phyloP scores from a whole-genome alignment of 306 rosid genomes.

The Mimosa pudica region DNA sequence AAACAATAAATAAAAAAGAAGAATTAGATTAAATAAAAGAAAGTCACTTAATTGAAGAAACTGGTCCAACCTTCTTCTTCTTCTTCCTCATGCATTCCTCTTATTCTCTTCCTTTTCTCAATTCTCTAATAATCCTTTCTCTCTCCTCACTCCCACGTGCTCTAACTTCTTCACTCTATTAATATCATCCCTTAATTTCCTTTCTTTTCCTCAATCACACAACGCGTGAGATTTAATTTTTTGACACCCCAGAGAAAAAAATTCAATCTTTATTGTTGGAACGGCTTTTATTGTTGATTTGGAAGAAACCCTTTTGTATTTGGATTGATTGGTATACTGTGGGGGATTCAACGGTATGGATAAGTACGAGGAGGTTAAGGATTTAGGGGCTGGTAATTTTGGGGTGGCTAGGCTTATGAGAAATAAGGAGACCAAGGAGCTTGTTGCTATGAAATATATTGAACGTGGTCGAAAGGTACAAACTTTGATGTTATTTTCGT shows the following conservation, averaged over 20 bases:
- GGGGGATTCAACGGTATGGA: constrained; percentile 44
- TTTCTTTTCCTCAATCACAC: background rate
- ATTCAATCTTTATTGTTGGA: constrained; percentile 21
- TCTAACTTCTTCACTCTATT: background rate
- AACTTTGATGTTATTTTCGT: background rate
- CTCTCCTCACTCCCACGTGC: constrained; percentile 50
- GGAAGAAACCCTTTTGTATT: background rate
- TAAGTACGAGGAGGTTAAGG: constrained; percentile 67
- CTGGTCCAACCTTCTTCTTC: constrained; percentile 22
- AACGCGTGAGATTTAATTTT: background rate
- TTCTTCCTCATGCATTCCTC: constrained; percentile 28
- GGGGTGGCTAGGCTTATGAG: constrained; percentile 78
- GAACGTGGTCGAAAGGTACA: constrained; percentile 71
- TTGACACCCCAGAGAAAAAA: background rate
- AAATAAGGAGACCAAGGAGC: constrained; percentile 75
- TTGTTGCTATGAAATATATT: constrained; percentile 82
- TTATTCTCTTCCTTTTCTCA: background rate
- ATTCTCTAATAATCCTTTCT: constrained; percentile 38
- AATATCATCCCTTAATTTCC: background rate
- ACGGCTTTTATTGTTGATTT: constrained; percentile 37
- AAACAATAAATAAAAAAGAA: background rate
- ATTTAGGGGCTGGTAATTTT: constrained; percentile 76
- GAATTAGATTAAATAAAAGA: background rate
- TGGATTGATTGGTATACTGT: background rate
- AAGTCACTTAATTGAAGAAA: constrained; percentile 31